A percentile compares a stretch with the other conserved stretches of the same genome.
Evolutionary conservation across 192 early-diverging fungal species (phyloP).

Genomic region (Coemansia reversa): DNA sequence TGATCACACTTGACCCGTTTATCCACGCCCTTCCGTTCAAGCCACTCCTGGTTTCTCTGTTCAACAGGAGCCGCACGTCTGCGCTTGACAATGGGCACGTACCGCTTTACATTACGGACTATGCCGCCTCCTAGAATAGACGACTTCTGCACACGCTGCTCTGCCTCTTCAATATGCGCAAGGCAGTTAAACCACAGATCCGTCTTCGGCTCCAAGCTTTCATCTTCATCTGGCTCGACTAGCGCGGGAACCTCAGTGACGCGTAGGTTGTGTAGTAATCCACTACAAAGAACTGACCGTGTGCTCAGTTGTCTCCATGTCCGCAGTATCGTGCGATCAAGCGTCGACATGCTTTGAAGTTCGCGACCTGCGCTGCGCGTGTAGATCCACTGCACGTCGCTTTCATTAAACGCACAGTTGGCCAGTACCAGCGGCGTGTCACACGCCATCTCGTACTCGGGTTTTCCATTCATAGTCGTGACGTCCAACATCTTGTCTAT

Average conservation of each 20-base stretch:
- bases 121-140: constrained; percentile 35
- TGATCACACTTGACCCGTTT: constrained; percentile 10
- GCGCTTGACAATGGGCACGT: constrained; percentile 42
- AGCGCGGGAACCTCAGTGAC: constrained; percentile 14
- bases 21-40: constrained; percentile 36
- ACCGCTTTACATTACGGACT: constrained; percentile 24
- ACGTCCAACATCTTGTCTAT: constrained; percentile 71
- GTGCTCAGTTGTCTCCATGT: constrained; percentile 42
- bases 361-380: constrained; percentile 37
- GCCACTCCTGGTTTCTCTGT: constrained; percentile 44
- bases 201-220: background rate
- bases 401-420: constrained; percentile 72
- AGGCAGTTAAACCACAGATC: constrained; percentile 29
- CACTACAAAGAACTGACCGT: constrained; percentile 35
- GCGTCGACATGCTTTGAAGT: constrained; percentile 23
- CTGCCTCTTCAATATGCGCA: background rate
- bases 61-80: constrained; percentile 41
- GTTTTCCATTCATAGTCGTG: constrained; percentile 61
- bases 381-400: constrained; percentile 62
- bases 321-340: constrained; percentile 25
- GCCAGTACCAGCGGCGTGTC: constrained; percentile 87
- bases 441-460: constrained; percentile 90
- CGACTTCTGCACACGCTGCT: constrained; percentile 6
- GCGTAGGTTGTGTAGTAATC: constrained; percentile 41
- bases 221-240: background rate